Percentiles rank a stretch among this genome's conserved stretches.
These are phyloP conservation scores for Annona squamosa DNA, from an alignment of 164 flowering plant species.

Conservation along the genomic window DNA sequence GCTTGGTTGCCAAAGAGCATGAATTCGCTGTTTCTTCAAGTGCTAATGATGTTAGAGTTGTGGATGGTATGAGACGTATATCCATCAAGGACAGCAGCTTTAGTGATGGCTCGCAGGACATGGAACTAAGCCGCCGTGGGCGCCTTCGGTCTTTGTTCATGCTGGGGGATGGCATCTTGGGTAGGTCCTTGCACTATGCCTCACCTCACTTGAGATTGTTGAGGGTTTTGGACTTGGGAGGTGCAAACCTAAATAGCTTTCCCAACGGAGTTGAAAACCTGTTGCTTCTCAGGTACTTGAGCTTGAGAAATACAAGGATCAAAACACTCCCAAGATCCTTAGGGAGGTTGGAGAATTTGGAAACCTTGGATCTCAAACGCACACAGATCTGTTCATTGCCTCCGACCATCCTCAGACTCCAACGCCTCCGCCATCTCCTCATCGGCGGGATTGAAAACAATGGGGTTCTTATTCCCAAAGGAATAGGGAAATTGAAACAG, in stretches of 20 bases:
- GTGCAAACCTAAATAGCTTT: not conserved
- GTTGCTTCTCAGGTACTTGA: not conserved
- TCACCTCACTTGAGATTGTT: not conserved
- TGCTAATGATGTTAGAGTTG: not conserved
- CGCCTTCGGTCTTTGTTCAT: not conserved
- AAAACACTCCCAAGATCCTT: not conserved
- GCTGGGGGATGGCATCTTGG: not conserved
- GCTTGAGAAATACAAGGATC: not conserved
- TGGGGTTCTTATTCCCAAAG: conserved; percentile 17
- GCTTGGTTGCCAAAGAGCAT: not conserved
- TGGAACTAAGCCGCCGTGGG: not conserved
- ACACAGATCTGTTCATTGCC: conserved; percentile 22
- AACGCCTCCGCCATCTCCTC: conserved; percentile 23
- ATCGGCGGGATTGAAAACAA: conserved; percentile 10
- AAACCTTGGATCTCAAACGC: conserved; percentile 28
- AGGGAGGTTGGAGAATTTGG: conserved; percentile 11
- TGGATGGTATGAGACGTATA: not conserved
- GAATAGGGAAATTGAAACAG: conserved; percentile 16
- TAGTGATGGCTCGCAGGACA: not conserved
- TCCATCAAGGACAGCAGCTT: not conserved
- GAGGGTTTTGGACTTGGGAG: not conserved
- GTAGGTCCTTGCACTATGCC: not conserved
- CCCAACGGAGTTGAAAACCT: not conserved
- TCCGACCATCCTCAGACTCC: conserved; percentile 20
- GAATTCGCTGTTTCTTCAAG: not conserved